phyloP scores from a whole-genome alignment of 2,329 filamentous ascomycete species.

The Fusarium sp. region DNA sequence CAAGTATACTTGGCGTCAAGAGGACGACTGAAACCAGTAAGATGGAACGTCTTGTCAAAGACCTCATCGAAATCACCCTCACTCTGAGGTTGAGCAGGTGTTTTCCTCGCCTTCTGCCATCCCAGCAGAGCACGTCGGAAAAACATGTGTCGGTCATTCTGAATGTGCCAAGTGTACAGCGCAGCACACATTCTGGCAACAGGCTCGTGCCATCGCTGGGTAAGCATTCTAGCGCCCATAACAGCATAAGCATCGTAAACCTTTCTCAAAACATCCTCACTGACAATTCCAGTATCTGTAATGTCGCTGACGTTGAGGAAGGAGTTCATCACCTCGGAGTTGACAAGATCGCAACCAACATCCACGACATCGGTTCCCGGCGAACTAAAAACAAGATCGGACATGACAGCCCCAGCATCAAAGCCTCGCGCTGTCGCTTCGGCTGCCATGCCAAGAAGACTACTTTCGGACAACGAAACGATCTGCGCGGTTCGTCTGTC shows the following conservation, averaged over 20 bases:
- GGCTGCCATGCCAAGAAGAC: conserved; percentile 40
- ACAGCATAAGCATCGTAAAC: conserved; percentile 40
- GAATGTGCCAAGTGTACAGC: conserved; percentile 49
- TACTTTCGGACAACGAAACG: conserved; percentile 40
- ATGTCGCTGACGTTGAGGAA: conserved; percentile 40
- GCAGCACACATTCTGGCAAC: conserved; percentile 48
- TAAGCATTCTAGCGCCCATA: conserved; percentile 46
- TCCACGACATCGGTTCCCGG: conserved; percentile 42
- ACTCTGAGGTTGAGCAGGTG: conserved; percentile 37
- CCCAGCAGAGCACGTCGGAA: conserved; percentile 47
- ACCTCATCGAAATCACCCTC: conserved; percentile 49
- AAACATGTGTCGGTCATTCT: conserved; percentile 49
- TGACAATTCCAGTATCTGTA: conserved; percentile 34
- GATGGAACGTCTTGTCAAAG: conserved; percentile 44
- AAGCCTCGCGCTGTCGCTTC: conserved; percentile 38
- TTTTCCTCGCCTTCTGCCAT: conserved; percentile 46
- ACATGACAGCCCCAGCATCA: conserved; percentile 38
- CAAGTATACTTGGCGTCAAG: conserved; percentile 23
- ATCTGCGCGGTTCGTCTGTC: conserved; percentile 38
- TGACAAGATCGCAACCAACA: conserved; percentile 39
- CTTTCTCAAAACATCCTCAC: conserved; percentile 30
- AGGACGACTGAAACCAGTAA: conserved; percentile 45
- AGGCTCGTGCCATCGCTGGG: conserved; percentile 48
- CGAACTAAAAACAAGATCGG: conserved; percentile 41
- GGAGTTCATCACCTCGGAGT: conserved; percentile 43